Percentiles rank a stretch among this genome's conserved stretches.
Conservation (phyloP, 1,284 basidiomycete species). For the Austroboletus novae-zelandiae region DNA sequence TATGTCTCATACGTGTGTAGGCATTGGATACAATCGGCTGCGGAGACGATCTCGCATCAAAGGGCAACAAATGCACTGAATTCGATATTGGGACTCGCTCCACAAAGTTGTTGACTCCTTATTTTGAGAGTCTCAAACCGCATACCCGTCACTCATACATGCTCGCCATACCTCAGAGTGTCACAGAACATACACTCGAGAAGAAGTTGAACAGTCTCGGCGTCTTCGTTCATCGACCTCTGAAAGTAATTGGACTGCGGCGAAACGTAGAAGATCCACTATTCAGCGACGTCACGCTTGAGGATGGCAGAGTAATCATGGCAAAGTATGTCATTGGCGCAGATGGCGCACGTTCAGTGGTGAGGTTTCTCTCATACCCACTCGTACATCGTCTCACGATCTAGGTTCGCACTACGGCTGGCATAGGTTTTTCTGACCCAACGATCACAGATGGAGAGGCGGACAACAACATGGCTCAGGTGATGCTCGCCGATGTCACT, state of each 20-base stretch:
- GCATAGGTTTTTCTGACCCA: conserved; percentile 20
- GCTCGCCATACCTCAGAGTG: conserved; percentile 45
- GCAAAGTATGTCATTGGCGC: conserved; percentile 54
- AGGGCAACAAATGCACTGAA: conserved; percentile 35
- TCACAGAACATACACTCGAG: conserved; percentile 45
- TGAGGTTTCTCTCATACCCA: conserved; percentile 26
- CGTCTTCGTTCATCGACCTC: conserved; percentile 24
- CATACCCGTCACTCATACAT: conserved; percentile 48
- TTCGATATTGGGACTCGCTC: conserved; percentile 35
- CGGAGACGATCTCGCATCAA: conserved; percentile 38
- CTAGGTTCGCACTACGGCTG: conserved; percentile 21
- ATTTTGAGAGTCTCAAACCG: conserved; percentile 33
- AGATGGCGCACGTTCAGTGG: conserved; percentile 57
- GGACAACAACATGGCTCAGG: conserved; percentile 20
- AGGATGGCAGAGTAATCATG: conserved; percentile 45
- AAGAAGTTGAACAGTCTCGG: conserved; percentile 34
- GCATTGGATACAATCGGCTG: conserved; percentile 47
- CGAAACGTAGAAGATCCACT: conserved; percentile 20
- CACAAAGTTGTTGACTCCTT: conserved; percentile 24
- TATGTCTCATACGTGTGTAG: conserved; percentile 23
- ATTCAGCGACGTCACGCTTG: conserved; percentile 44
- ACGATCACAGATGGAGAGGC: not conserved
- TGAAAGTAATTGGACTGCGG: conserved; percentile 30
- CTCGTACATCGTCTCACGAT: conserved; percentile 20
- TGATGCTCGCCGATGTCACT: conserved; percentile 20